A percentile compares a stretch with the other conserved stretches of the same genome.
These are phyloP conservation scores for Cyclocybe cylindracea DNA, from an alignment of 768 basidiomycete species.

Conservation along the genomic window DNA sequence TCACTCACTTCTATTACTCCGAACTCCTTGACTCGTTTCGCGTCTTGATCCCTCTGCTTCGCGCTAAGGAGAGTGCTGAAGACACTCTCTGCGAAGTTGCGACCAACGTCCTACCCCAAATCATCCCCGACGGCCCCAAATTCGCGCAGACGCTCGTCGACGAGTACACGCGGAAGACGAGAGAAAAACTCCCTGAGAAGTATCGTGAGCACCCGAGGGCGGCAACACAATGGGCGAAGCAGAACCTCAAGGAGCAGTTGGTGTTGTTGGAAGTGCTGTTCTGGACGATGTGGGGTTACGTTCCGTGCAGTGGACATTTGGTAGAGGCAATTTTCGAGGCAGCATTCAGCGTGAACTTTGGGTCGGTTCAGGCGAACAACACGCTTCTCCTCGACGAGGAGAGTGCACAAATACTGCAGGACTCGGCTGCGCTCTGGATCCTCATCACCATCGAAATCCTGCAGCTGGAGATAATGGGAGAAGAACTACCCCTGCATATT, in stretches of 20 bases:
- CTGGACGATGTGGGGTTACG: slow-evolving; percentile 83
- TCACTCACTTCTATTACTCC: slow-evolving; percentile 81
- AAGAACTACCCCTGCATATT: slow-evolving; percentile 51
- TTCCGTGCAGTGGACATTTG: slow-evolving; percentile 61
- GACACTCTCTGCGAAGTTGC: slow-evolving; percentile 60
- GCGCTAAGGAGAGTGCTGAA: slow-evolving; percentile 59
- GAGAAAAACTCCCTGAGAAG: slow-evolving; percentile 46
- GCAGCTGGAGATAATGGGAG: slow-evolving; percentile 72
- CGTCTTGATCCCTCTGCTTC: slow-evolving; percentile 72
- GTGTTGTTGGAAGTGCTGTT: slow-evolving; percentile 85
- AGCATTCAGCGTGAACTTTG: slow-evolving; percentile 65
- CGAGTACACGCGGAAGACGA: slow-evolving; percentile 60
- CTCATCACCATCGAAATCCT: slow-evolving; percentile 77
- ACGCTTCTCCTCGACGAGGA: slow-evolving; percentile 76
- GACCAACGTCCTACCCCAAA: slow-evolving; percentile 49
- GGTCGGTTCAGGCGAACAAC: slow-evolving; percentile 60
- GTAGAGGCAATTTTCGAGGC: slow-evolving; percentile 66
- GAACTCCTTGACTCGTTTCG: slow-evolving; percentile 76
- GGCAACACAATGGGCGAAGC: slow-evolving; percentile 71
- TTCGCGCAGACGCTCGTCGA: slow-evolving; percentile 63
- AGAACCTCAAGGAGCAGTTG: slow-evolving; percentile 76
- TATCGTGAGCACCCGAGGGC: slow-evolving; percentile 53
- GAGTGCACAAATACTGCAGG: slow-evolving; percentile 62
- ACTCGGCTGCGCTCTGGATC: slow-evolving; percentile 76
- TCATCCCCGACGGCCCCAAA: slow-evolving; percentile 64